A percentile compares a stretch with the other conserved stretches of the same genome.
Evolutionary conservation across 2,329 filamentous ascomycete genomes (phyloP).

Genomic region (Paradendryphiella salina): DNA sequence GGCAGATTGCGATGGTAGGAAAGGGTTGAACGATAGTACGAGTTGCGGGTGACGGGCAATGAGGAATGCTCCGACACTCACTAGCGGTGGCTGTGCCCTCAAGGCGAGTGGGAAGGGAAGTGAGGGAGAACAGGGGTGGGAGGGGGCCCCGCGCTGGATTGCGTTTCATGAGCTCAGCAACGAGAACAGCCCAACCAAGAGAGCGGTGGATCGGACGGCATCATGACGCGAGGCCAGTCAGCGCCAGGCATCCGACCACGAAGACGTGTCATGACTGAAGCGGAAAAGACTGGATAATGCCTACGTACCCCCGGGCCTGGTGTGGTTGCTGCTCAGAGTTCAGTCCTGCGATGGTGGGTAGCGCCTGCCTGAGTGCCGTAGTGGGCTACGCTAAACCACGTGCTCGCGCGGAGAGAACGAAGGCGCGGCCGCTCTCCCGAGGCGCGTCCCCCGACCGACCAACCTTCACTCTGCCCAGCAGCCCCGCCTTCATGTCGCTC

Average conservation of each 20-base stretch:
- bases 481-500: constrained; percentile 11
- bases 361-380: too few relatives aligned
- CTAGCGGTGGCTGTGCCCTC: constrained; percentile 27
- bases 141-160: constrained; percentile 19
- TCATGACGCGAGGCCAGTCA: constrained; percentile 1
- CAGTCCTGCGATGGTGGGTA: not conserved
- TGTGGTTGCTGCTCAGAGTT: constrained; percentile 7
- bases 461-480: constrained; percentile 3
- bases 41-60: not conserved
- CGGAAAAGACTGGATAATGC: constrained; percentile 1
- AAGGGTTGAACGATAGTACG: constrained; percentile 1
- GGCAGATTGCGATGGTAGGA: constrained; percentile 7
- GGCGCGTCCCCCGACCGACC: constrained; percentile 14
- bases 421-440: constrained; percentile 1
- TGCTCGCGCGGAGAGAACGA: constrained; percentile 14
- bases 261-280: constrained; percentile 14
- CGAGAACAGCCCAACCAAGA: too few relatives aligned
- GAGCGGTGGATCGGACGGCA: constrained; percentile 5
- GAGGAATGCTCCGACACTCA: constrained; percentile 8
- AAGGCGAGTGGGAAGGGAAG: constrained; percentile 21
- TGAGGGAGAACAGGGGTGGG: constrained; percentile 19
- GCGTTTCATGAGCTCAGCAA: constrained; percentile 24
- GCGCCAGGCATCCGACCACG: constrained; percentile 4
- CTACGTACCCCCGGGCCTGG: not conserved
- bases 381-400: constrained; percentile 13